Percentiles rank a stretch among this genome's conserved stretches.
phyloP scores from a whole-genome alignment of 306 rosid species.

The Vigna unguiculata region DNA sequence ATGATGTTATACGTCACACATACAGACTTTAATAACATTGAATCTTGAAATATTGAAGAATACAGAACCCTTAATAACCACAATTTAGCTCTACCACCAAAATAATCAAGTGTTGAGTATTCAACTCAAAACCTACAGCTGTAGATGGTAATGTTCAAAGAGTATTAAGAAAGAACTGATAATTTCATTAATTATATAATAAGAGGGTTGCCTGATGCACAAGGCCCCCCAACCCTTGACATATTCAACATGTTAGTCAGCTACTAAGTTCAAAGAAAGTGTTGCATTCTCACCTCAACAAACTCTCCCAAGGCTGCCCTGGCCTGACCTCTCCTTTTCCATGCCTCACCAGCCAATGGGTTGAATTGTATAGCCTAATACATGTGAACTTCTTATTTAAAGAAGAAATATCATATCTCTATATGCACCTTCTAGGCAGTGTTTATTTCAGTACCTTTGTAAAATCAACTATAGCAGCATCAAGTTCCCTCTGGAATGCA shows the following conservation, averaged over 20 bases:
- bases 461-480: slow-evolving; percentile 91
- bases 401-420: slow-evolving; percentile 35
- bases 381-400: slow-evolving; percentile 26
- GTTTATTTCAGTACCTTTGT: slow-evolving; percentile 68
- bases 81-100: slow-evolving; percentile 31
- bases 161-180: not conserved
- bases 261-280: slow-evolving; percentile 25
- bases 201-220: not conserved
- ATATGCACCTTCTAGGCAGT: slow-evolving; percentile 35
- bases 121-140: slow-evolving; percentile 31
- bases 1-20: slow-evolving; percentile 17
- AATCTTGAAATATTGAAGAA: slow-evolving; percentile 4
- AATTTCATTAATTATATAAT: slow-evolving; percentile 13
- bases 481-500: slow-evolving; percentile 92
- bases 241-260: slow-evolving; percentile 19
- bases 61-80: not conserved
- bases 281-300: slow-evolving; percentile 69
- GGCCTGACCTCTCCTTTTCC: slow-evolving; percentile 99
- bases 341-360: slow-evolving; percentile 92
- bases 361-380: slow-evolving; percentile 89
- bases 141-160: slow-evolving; percentile 16
- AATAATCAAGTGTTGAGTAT: slow-evolving; percentile 5
- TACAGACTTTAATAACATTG: slow-evolving; percentile 13
- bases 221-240: not conserved
- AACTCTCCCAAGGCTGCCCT: slow-evolving; percentile 96